A percentile compares a stretch with the other conserved stretches of the same genome.
Conservation (phyloP, 129 eudicot genomes). For the Escallonia herrerae region DNA sequence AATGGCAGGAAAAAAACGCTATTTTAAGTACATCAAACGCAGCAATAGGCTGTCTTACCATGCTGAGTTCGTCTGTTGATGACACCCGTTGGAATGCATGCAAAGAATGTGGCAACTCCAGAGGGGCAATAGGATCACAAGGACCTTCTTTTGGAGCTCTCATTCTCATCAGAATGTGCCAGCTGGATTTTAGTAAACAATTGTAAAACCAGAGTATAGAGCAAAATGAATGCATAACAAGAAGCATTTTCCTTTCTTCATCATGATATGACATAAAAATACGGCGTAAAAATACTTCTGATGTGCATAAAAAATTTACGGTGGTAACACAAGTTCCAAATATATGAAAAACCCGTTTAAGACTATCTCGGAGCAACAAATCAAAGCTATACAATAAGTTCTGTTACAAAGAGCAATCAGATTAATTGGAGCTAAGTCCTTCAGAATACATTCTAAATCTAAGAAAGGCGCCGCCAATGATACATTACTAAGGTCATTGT, state of each 20-base stretch:
- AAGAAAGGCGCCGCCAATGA: no score
- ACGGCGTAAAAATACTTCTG: no score
- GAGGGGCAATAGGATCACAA: constrained; percentile 85
- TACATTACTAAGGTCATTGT: no score
- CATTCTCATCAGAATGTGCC: constrained; percentile 92
- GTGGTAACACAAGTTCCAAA: no score
- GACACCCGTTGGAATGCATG: constrained; percentile 81
- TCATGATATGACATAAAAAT: not conserved
- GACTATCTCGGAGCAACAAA: no score
- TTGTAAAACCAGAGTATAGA: not conserved
- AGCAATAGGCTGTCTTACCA: constrained; percentile 31
- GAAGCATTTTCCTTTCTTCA: not conserved
- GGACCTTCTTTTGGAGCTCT: constrained; percentile 45
- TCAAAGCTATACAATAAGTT: no score
- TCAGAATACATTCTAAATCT: no score
- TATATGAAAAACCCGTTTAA: no score
- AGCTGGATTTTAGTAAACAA: constrained; percentile 38
- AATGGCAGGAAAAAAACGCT: not conserved
- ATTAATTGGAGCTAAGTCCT: no score
- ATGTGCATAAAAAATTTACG: no score
- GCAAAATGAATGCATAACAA: not conserved
- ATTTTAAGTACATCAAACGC: not conserved
- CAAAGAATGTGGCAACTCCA: constrained; percentile 91
- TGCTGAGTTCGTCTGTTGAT: constrained; percentile 56
- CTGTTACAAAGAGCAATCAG: no score